Conservation (phyloP, 1,139 yeast species). For the Hyphopichia buzzinii region DNA sequence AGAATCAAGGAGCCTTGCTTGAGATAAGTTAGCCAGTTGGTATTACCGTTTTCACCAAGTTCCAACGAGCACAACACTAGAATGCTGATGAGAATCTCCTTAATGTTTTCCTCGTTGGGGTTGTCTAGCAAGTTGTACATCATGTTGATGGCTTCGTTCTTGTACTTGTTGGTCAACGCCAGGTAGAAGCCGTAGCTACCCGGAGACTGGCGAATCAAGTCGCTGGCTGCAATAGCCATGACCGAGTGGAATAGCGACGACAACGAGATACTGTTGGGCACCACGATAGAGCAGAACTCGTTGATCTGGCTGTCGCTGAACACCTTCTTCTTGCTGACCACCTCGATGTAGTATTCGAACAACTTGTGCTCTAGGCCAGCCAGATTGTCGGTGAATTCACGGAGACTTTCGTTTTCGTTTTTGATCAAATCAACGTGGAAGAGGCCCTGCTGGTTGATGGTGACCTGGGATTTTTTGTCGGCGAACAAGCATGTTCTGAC, state of each 20-base stretch:
- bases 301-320: constrained; percentile 13
- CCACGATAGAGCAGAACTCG: constrained; percentile 13
- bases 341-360: constrained; percentile 14
- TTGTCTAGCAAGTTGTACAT: constrained; percentile 13
- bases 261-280: constrained; percentile 12
- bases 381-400: no score
- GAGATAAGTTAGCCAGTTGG: constrained; percentile 22
- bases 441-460: no score
- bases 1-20: constrained; percentile 24
- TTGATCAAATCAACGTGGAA: no score
- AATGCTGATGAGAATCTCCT: constrained; percentile 13
- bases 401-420: no score
- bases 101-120: constrained; percentile 9
- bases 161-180: constrained; percentile 10
- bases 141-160: constrained; percentile 14
- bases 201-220: constrained; percentile 11
- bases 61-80: constrained; percentile 25
- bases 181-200: constrained; percentile 7
- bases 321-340: constrained; percentile 14
- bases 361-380: constrained; percentile 10
- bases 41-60: constrained; percentile 21
- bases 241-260: constrained; percentile 14
- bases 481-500: neutral
- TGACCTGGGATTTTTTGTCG: no score
- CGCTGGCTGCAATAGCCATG: constrained; percentile 16